Conservation (phyloP, 2,329 filamentous ascomycete genomes). For the Amylocarpus encephaloides region DNA sequence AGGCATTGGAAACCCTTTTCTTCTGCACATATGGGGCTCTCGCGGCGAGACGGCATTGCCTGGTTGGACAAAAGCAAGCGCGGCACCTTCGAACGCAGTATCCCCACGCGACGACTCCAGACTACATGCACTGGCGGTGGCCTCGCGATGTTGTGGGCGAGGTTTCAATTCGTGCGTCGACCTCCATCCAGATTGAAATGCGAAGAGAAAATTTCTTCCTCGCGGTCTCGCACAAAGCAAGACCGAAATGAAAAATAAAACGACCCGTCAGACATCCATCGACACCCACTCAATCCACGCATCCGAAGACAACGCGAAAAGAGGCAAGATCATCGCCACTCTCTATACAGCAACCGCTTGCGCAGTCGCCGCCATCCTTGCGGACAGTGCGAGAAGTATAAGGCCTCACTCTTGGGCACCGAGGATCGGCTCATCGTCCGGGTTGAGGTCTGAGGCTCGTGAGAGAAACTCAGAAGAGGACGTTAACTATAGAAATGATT, state of each 20-base stretch:
- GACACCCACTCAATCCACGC: conserved; percentile 70
- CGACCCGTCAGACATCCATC: conserved; percentile 83
- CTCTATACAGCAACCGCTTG: conserved; percentile 59
- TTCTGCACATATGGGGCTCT: no score
- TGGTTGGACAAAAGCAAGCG: no score
- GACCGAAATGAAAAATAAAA: conserved; percentile 50
- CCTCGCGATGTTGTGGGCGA: no score
- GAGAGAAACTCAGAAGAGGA: conserved; percentile 87
- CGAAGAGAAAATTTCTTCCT: conserved; percentile 41
- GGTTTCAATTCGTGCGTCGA: no score
- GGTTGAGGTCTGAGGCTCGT: conserved; percentile 91
- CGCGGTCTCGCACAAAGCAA: conserved; percentile 41
- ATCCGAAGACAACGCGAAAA: conserved; percentile 67
- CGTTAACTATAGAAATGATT: conserved; percentile 99
- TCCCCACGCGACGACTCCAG: no score
- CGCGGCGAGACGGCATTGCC: no score
- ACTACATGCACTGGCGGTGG: no score
- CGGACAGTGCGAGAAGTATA: conserved; percentile 53
- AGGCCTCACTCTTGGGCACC: conserved; percentile 80
- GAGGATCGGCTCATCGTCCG: conserved; percentile 93
- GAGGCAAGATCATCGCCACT: conserved; percentile 95
- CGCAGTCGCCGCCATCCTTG: conserved; percentile 50
- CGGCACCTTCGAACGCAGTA: no score
- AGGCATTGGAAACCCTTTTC: no score
- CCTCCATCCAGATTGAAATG: no score